Evolutionary conservation across 805 yeast species (phyloP).

Genomic region (Candida loeiensis): DNA sequence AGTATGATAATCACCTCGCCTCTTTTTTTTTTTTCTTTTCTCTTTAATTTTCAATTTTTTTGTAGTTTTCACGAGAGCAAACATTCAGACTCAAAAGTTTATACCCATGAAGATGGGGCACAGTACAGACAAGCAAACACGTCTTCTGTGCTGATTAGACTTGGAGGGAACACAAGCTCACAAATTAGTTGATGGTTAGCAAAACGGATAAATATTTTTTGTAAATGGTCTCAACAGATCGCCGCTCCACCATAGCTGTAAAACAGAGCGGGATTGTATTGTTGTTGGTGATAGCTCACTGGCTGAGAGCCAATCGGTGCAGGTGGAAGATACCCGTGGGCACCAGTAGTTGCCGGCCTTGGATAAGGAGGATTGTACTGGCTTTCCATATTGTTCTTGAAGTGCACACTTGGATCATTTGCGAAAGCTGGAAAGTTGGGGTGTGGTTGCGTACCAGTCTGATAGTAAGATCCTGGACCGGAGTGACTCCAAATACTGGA

Average conservation of each 20-base stretch:
- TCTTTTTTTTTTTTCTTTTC: no score
- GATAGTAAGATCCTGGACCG: slow-evolving; percentile 17
- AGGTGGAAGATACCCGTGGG: neutral
- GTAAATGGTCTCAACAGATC: slow-evolving; percentile 12
- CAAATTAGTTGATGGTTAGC: no score
- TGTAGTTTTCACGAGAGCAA: neutral
- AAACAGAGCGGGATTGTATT: slow-evolving; percentile 20
- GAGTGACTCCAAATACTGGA: slow-evolving; percentile 25
- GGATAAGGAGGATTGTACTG: neutral
- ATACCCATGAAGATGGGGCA: no score
- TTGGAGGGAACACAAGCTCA: no score
- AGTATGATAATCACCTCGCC: no score
- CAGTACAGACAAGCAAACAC: no score
- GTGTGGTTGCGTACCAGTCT: neutral
- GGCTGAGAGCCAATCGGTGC: neutral
- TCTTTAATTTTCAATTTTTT: neutral
- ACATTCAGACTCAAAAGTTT: neutral
- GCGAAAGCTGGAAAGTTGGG: slow-evolving; percentile 12
- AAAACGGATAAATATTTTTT: slow-evolving; percentile 1
- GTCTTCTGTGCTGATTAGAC: no score
- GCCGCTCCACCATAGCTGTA: slow-evolving; percentile 34
- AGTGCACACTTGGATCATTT: slow-evolving; percentile 20
- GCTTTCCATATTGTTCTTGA: slow-evolving; percentile 12
- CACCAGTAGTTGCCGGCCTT: neutral
- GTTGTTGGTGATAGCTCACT: slow-evolving; percentile 2